These are phyloP conservation scores for Sutorius australiensis DNA, from an alignment of 768 basidiomycete species.

Conservation along the genomic window DNA sequence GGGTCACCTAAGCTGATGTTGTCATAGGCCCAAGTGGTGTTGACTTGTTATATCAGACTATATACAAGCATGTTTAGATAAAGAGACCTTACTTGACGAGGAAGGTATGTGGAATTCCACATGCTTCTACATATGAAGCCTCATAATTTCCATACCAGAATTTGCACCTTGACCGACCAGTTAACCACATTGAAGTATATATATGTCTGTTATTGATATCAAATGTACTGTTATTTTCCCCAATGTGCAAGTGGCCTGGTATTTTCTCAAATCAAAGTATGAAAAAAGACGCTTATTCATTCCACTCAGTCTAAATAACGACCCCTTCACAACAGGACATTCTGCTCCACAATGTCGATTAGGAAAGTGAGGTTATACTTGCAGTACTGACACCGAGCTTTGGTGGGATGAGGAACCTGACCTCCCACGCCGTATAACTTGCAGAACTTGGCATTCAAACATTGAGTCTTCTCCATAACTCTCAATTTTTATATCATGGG, in stretches of 20 bases:
- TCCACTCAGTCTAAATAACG: too few relatives aligned
- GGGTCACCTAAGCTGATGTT: slow-evolving; percentile 8
- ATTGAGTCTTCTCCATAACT: too few relatives aligned
- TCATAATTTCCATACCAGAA: slow-evolving; percentile 15
- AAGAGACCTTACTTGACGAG: slow-evolving; percentile 79
- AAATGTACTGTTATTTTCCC: not conserved
- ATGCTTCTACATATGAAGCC: not conserved
- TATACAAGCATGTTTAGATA: slow-evolving; percentile 76
- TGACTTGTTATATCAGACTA: slow-evolving; percentile 76
- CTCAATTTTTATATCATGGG: too few relatives aligned
- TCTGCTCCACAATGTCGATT: too few relatives aligned
- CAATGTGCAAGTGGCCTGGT: too few relatives aligned
- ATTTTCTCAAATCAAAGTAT: too few relatives aligned
- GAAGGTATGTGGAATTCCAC: slow-evolving; percentile 44
- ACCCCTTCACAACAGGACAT: too few relatives aligned
- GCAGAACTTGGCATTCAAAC: too few relatives aligned
- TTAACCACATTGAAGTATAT: not conserved
- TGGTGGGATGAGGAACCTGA: too few relatives aligned
- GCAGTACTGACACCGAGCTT: not conserved
- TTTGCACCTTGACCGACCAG: slow-evolving; percentile 21
- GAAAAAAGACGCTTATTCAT: too few relatives aligned
- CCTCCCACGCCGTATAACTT: too few relatives aligned
- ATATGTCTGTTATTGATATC: not conserved
- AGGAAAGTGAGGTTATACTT: too few relatives aligned
- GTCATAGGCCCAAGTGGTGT: slow-evolving; percentile 69